A percentile compares a stretch with the other conserved stretches of the same genome.
phyloP scores from a whole-genome alignment of 2,329 filamentous ascomycete genomes.

The Pyrenophora seminiperda region DNA sequence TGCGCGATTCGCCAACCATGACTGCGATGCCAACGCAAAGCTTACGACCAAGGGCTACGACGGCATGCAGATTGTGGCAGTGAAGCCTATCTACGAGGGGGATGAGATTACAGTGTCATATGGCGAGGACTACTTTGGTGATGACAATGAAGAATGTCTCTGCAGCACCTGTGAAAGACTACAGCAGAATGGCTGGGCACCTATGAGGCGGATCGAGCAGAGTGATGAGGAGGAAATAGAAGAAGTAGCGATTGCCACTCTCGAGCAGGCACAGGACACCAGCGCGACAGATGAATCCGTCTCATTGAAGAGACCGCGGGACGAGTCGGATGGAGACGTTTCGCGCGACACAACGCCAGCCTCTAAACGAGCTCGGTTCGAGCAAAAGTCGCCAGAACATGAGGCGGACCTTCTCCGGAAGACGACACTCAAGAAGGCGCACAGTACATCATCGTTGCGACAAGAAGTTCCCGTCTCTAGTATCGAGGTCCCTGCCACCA shows the following conservation, averaged over 20 bases:
- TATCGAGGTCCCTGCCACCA: conserved; percentile 36
- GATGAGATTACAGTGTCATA: conserved; percentile 98
- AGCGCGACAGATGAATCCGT: conserved; percentile 14
- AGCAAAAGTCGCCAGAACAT: conserved; percentile 20
- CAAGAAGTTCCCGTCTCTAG: conserved; percentile 41
- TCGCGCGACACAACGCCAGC: conserved; percentile 21
- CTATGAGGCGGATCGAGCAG: conserved; percentile 45
- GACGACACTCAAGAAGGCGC: conserved; percentile 39
- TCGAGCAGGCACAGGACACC: not conserved
- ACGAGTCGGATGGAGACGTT: conserved; percentile 22
- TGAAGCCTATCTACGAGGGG: conserved; percentile 78
- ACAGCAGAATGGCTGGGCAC: conserved; percentile 81
- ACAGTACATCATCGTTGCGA: conserved; percentile 38
- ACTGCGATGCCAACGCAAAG: conserved; percentile 89
- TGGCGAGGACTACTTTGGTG: conserved; percentile 93
- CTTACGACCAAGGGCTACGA: conserved; percentile 82
- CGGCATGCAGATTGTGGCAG: conserved; percentile 88
- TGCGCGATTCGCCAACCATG: conserved; percentile 95
- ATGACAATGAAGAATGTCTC: conserved; percentile 92
- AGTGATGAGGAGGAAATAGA: conserved; percentile 35
- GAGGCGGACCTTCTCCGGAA: conserved; percentile 27
- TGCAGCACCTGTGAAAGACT: conserved; percentile 83
- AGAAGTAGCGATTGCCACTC: conserved; percentile 16
- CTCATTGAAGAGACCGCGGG: conserved; percentile 36
- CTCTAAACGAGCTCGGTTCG: conserved; percentile 19